Evolutionary conservation across 495 filamentous ascomycete genomes (phyloP).

Genomic region (Neurospora discreta): DNA sequence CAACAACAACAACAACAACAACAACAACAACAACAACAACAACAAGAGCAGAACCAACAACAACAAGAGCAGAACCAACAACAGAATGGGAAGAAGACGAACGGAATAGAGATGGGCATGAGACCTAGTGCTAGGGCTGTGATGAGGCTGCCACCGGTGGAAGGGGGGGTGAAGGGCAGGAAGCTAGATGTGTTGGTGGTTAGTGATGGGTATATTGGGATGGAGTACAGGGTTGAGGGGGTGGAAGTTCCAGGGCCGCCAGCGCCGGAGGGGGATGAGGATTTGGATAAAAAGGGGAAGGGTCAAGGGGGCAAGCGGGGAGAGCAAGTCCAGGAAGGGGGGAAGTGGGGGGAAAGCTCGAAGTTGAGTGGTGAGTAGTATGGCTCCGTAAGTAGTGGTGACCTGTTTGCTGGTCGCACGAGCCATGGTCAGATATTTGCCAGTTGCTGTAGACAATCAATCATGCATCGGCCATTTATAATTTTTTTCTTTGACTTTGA

Average conservation of each 20-base stretch:
- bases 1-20: neutral
- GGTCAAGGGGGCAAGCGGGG: neutral
- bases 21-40: too few relatives aligned
- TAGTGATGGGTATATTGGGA: conserved; percentile 78
- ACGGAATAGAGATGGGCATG: conserved; percentile 16
- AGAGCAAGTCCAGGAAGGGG: neutral
- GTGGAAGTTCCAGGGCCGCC: conserved; percentile 14
- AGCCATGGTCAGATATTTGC: neutral
- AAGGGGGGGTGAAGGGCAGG: conserved; percentile 22
- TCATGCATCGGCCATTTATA: neutral
- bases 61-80: neutral
- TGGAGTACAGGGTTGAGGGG: conserved; percentile 48
- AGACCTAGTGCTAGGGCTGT: conserved; percentile 37
- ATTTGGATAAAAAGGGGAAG: conserved; percentile 7
- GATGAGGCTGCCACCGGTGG: conserved; percentile 51
- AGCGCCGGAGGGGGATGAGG: conserved; percentile 5
- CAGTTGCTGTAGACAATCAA: neutral
- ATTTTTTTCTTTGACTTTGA: neutral
- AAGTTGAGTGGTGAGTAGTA: neutral
- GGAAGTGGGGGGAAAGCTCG: neutral
- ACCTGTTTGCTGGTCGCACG: neutral
- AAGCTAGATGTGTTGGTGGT: conserved; percentile 61
- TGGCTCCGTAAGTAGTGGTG: neutral
- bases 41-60: too few relatives aligned
- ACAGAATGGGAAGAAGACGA: neutral